Evolutionary conservation across 2,329 filamentous ascomycete genomes (phyloP), one percentile per base, ranked within the genome.

Genomic region (Penicillium sp.): DNA sequence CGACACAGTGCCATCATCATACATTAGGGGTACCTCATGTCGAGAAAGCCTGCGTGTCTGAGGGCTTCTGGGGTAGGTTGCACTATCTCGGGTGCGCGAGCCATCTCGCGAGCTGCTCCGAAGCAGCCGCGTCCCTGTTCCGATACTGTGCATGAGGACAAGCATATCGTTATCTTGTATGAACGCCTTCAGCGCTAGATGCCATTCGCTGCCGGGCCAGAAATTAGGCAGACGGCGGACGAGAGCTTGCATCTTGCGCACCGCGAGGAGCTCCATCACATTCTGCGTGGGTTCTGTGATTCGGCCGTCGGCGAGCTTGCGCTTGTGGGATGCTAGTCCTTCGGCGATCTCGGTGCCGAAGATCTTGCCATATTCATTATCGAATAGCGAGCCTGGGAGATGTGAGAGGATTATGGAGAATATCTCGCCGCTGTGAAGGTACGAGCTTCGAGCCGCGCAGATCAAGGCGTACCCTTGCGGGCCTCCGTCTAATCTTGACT

Each of bases 221-320:
- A 2, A 10, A 25, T 15, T 10, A 1, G 47, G n/a, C 2, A 56
- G 23, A 4, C 54, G 46, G 2, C 46, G 21, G 15, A 51, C 31
- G 3, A 56, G 47, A 1, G 54, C 54, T 29, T 56, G 54, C 47
- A 56, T 56, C 33, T 56, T 56, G 21, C 37, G 40, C 6, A 56
- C 40, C 5, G 40, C 46, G 2, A 37, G 37, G 12, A 50, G 29
- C 13, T 51, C 54, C 31, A 56, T 38, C 2, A 43, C 47, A 2
- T 7, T 17, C 31, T n/a, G 47, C 3, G 27, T 23, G 8, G 54
- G 47, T 5, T 50, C 40, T n/a, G 3, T 15, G n/a, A 15, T 15
- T 13, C 47, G 47, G 31, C 37, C n/a, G 4, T 21, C 13, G 25
- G 17, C 31, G 13, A 42, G 48, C 21, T 21, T 42, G 27, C 38